These are phyloP conservation scores for Wickerhamiella bombiphila DNA, from an alignment of 805 yeast species.

Conservation along the genomic window DNA sequence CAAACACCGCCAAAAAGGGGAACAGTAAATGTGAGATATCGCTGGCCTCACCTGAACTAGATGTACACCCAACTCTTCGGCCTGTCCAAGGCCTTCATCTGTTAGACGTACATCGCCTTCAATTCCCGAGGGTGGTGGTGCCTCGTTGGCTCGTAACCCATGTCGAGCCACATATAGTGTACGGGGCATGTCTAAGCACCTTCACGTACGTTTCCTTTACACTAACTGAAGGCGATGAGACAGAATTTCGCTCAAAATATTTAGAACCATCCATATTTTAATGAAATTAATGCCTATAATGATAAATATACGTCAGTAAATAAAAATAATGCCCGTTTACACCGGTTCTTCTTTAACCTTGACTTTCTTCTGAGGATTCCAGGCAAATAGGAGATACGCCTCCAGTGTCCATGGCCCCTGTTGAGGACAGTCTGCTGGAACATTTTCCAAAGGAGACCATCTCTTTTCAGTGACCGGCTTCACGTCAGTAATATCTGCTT, in stretches of 20 bases:
- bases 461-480: background rate
- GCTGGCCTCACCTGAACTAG: conserved; percentile 20
- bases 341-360: background rate
- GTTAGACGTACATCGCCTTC: conserved; percentile 84
- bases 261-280: too few species aligned
- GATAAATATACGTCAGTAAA: background rate
- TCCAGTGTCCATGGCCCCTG: conserved; percentile 23
- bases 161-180: conserved; percentile 29
- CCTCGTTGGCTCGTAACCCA: conserved; percentile 65
- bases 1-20: conserved; percentile 83
- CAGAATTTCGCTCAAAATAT: too few species aligned
- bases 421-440: conserved; percentile 9
- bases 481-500: conserved; percentile 7
- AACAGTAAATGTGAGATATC: conserved; percentile 35
- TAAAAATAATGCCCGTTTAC: background rate
- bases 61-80: conserved; percentile 58
- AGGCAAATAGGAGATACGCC: conserved; percentile 19
- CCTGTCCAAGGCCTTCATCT: conserved; percentile 76
- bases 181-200: conserved; percentile 8
- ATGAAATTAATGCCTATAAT: conserved; percentile 1
- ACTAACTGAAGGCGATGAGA: too few species aligned
- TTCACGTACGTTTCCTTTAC: too few species aligned
- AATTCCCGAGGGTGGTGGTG: conserved; percentile 72
- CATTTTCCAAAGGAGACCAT: conserved; percentile 9
- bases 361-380: conserved; percentile 14